phyloP scores from a whole-genome alignment of 805 yeast species.

The Wickerhamomyces bovis region DNA sequence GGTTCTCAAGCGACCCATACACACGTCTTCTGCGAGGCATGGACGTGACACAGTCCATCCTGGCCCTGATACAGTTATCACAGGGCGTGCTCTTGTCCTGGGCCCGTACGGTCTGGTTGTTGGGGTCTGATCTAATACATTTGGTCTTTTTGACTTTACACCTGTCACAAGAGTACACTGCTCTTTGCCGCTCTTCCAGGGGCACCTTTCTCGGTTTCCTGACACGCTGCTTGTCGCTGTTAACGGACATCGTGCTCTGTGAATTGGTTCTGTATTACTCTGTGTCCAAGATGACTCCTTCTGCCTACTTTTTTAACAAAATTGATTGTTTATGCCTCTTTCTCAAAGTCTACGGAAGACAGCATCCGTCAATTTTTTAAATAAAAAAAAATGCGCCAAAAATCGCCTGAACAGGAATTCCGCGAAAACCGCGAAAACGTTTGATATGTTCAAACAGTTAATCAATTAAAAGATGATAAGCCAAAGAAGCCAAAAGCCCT shows the following conservation, averaged over 20 bases:
- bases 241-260: background rate
- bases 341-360: no score
- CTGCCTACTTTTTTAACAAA: background rate
- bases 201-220: constrained; percentile 32
- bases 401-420: no score
- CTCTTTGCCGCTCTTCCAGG: constrained; percentile 33
- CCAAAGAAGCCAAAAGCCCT: no score
- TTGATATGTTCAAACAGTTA: no score
- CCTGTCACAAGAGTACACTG: constrained; percentile 39
- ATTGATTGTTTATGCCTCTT: background rate
- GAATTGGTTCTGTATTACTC: no score
- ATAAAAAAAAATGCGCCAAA: no score
- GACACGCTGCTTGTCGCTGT: constrained; percentile 2
- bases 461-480: no score
- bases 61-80: constrained; percentile 30
- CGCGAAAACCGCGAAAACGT: no score
- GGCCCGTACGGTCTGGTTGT: constrained; percentile 18
- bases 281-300: background rate
- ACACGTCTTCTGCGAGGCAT: constrained; percentile 36
- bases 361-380: no score
- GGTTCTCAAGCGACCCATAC: constrained; percentile 36
- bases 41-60: constrained; percentile 35
- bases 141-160: constrained; percentile 39
- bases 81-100: constrained; percentile 37
- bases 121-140: constrained; percentile 31